These are phyloP conservation scores for Wickerhamiella sergipiensis DNA, from an alignment of 805 yeast genomes.

Conservation along the genomic window DNA sequence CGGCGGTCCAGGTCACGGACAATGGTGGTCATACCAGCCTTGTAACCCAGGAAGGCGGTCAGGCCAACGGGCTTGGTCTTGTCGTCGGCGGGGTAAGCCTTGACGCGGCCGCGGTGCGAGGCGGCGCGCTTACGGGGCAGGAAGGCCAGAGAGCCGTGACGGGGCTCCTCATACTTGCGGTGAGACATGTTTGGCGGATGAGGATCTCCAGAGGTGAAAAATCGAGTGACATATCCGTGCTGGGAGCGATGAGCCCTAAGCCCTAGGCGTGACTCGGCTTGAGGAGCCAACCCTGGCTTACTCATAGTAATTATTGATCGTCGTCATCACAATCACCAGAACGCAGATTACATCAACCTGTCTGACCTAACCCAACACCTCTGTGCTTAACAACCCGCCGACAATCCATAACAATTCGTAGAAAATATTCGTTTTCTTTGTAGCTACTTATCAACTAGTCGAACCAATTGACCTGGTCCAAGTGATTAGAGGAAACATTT, in stretches of 20 bases:
- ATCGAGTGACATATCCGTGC: background rate
- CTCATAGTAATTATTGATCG: too few relatives aligned
- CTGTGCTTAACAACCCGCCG: too few relatives aligned
- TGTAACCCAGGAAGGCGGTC: constrained; percentile 99
- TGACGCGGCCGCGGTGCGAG: constrained; percentile 95
- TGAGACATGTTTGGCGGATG: constrained; percentile 63
- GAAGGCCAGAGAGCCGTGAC: constrained; percentile 99
- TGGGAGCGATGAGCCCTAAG: background rate
- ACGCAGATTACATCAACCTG: too few relatives aligned
- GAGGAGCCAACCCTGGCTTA: too few relatives aligned
- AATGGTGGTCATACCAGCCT: constrained; percentile 99
- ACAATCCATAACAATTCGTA: too few relatives aligned
- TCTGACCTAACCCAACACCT: too few relatives aligned
- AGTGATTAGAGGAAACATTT: too few relatives aligned
- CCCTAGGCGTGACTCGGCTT: too few relatives aligned
- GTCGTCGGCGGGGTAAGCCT: constrained; percentile 99
- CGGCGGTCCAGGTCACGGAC: constrained; percentile 99
- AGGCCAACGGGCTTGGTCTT: constrained; percentile 94
- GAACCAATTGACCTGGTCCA: too few relatives aligned
- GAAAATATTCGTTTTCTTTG: too few relatives aligned
- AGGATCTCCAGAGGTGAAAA: background rate
- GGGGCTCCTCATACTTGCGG: constrained; percentile 99
- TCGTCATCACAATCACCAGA: too few relatives aligned
- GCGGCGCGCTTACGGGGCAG: constrained; percentile 99
- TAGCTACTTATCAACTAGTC: too few relatives aligned